These are phyloP conservation scores for Coniella lustricola DNA, from an alignment of 2,329 filamentous ascomycete species.

Conservation along the genomic window DNA sequence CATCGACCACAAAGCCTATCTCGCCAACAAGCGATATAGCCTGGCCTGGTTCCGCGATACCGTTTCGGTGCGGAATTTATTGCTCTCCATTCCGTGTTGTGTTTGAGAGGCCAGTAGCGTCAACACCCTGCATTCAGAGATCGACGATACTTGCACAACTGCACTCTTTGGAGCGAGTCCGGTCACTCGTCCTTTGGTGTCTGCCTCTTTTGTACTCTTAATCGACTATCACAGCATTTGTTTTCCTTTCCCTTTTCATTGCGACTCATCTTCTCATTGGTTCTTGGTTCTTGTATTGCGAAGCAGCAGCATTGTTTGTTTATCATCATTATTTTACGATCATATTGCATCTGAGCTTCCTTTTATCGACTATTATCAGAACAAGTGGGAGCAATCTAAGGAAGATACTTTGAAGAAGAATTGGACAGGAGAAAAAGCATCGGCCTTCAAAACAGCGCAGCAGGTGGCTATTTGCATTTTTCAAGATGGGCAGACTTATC, in stretches of 20 bases:
- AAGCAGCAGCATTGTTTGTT: conserved; percentile 15
- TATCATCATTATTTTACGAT: conserved; percentile 7
- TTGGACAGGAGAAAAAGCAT: no score
- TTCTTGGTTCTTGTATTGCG: conserved; percentile 7
- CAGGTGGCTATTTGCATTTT: not conserved
- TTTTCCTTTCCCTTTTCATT: conserved; percentile 3
- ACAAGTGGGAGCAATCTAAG: conserved; percentile 12
- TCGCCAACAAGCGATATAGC: conserved; percentile 24
- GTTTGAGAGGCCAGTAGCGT: conserved; percentile 43
- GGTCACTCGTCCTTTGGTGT: conserved; percentile 38
- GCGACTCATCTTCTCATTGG: conserved; percentile 11
- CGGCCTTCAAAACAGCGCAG: no score
- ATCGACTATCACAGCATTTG: conserved; percentile 17
- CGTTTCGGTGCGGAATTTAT: conserved; percentile 15
- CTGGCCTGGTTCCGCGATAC: conserved; percentile 20
- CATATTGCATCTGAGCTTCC: not conserved
- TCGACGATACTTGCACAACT: conserved; percentile 29
- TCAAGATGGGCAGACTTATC: conserved; percentile 88
- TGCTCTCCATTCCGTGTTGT: conserved; percentile 23
- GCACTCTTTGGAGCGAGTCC: conserved; percentile 40
- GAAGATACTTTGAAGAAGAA: conserved; percentile 12
- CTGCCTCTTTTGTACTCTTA: conserved; percentile 14
- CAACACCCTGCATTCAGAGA: conserved; percentile 48
- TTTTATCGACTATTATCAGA: conserved; percentile 9
- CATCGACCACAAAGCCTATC: conserved; percentile 22